Evolutionary conservation across 768 basidiomycete genomes (phyloP), one percentile per base, ranked within the genome.

Genomic region (Mycena vitilis): DNA sequence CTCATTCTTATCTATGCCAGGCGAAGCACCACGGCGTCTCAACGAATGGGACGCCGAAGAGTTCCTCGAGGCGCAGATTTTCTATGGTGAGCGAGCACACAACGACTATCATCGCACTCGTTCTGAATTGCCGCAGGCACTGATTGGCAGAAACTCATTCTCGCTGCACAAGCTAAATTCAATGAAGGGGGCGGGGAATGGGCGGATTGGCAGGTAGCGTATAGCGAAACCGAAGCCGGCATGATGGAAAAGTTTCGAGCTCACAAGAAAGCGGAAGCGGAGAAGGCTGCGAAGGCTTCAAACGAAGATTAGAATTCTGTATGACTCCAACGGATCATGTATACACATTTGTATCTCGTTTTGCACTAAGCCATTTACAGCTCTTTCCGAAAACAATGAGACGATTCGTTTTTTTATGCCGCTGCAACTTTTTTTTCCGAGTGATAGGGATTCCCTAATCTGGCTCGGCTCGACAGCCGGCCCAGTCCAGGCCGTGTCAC

Each of bases 21-120:
- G 68, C 58, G 63, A 42, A 2, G 63, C 68, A 16, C 68, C 68
- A 2, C 22, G 68, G 10, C 4, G 1, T 2, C 18, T n/a, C 12
- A 44, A 30, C 8, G 58, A 64, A 20, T 69, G 68, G 58, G 63
- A 73, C 70, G 64, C 73, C 36, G 54, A 23, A n/a, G 71, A 72
- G 57, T 62, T 69, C 16, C 55, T 63, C 16, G 71, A 68, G 47
- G 67, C 67, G 52, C 71, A 72, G 48, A 69, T 72, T 13, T 63
- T 54, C 25, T 65, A 53, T n/a, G 52, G 68, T 64, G 37, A 38
- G 63, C 49, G 2, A 2, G 36, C 30, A n/a, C 4, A 36, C 10
- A 25, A n/a, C 40, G n/a, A 38, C 25, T 8, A 30, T 30, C 5
- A 30, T 30, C 30, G 30, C 30, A 30, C 12, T n/a, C 52, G 15